Evolutionary conservation across 164 flowering plant species (phyloP).

Genomic region (Tinospora cordifolia): DNA sequence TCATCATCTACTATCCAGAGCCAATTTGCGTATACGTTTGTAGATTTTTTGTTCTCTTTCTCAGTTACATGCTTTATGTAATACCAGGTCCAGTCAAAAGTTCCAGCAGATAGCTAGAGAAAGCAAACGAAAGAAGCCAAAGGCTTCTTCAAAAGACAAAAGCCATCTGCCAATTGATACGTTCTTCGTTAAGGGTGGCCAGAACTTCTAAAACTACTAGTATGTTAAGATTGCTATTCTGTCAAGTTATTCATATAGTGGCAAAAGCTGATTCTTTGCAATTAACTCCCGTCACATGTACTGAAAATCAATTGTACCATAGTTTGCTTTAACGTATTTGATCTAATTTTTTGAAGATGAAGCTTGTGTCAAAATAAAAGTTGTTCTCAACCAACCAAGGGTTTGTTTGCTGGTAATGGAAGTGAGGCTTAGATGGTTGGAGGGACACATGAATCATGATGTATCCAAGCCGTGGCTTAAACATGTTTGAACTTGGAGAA

Average conservation of each 20-base stretch:
- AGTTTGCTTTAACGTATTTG: neutral
- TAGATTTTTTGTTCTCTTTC: neutral
- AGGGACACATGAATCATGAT: no score
- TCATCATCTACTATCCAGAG: neutral
- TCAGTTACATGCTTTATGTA: neutral
- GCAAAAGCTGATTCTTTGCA: neutral
- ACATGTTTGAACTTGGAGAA: no score
- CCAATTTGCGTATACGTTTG: neutral
- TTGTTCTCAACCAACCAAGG: no score
- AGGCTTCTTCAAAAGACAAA: slow-evolving; percentile 33
- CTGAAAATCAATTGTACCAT: neutral
- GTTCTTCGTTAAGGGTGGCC: slow-evolving; percentile 45
- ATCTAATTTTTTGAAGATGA: neutral
- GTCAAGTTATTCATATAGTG: slow-evolving; percentile 6
- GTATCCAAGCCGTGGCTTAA: no score
- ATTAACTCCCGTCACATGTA: neutral
- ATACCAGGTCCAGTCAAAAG: slow-evolving; percentile 28
- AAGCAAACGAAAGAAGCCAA: slow-evolving; percentile 42
- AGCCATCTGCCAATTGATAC: slow-evolving; percentile 54
- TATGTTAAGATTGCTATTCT: neutral
- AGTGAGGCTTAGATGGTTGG: no score
- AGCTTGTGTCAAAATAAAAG: no score
- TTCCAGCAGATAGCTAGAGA: slow-evolving; percentile 14
- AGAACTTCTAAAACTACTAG: slow-evolving; percentile 25
- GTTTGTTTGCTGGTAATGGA: no score